Conservation (phyloP, 176 grass and related monocot species). For the Areca catechu region DNA sequence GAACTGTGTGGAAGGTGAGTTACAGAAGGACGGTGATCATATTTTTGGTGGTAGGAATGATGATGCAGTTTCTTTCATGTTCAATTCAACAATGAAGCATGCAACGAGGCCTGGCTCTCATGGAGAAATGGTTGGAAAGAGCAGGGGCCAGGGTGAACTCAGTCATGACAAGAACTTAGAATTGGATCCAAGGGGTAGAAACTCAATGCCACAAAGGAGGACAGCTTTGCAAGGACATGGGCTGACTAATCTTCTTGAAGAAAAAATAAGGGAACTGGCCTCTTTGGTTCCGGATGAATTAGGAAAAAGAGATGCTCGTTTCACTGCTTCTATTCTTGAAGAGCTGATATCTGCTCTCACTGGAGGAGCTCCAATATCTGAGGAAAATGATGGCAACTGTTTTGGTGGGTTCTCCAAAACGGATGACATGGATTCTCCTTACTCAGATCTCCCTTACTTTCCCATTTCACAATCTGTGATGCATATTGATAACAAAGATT, state of each 20-base stretch:
- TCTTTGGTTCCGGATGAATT: slow-evolving; percentile 26
- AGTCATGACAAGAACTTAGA: not conserved
- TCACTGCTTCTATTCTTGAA: slow-evolving; percentile 38
- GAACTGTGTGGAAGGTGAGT: slow-evolving; percentile 27
- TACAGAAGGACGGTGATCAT: slow-evolving; percentile 14
- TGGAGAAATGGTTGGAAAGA: slow-evolving; percentile 20
- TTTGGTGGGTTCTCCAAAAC: too few species aligned
- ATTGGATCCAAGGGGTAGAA: slow-evolving; percentile 1
- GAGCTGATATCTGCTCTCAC: slow-evolving; percentile 48
- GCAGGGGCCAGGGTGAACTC: not conserved
- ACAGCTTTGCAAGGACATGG: slow-evolving; percentile 27
- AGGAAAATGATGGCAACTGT: slow-evolving; percentile 14
- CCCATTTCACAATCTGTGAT: not conserved
- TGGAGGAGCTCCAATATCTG: not conserved
- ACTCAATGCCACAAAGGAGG: not conserved
- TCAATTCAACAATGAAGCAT: slow-evolving; percentile 24
- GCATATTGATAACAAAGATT: too few species aligned
- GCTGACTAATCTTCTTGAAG: slow-evolving; percentile 33
- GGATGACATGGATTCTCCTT: not conserved
- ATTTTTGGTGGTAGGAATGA: slow-evolving; percentile 1
- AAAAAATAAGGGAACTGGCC: slow-evolving; percentile 37
- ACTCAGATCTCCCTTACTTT: not conserved
- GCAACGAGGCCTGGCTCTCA: slow-evolving; percentile 4
- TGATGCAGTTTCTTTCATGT: slow-evolving; percentile 15
- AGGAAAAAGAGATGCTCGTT: slow-evolving; percentile 20